These are phyloP conservation scores for Madurella mycetomatis DNA, from an alignment of 2,329 filamentous ascomycete species.

Conservation along the genomic window DNA sequence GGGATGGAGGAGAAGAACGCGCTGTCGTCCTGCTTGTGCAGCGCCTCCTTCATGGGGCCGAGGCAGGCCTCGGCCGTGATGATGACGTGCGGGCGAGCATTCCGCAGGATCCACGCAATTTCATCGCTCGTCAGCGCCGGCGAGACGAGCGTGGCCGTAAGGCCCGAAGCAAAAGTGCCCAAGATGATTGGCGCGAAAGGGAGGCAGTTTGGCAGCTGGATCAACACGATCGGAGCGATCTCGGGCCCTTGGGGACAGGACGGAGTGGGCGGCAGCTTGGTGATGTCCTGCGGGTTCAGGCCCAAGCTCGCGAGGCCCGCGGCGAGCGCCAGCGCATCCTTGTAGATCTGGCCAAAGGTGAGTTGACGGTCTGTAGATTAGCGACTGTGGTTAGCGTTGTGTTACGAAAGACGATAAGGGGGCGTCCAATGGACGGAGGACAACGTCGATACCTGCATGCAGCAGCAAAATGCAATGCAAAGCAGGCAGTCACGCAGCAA, in stretches of 20 bases:
- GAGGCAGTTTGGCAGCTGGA: constrained; percentile 41
- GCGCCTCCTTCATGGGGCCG: constrained; percentile 32
- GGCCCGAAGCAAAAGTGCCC: constrained; percentile 37
- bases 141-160: constrained; percentile 38
- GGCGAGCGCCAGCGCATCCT: constrained; percentile 36
- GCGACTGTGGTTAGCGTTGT: background rate
- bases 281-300: constrained; percentile 33
- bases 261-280: constrained; percentile 36
- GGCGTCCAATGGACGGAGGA: background rate
- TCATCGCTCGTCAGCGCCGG: constrained; percentile 38
- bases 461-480: background rate
- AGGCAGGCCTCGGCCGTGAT: constrained; percentile 34
- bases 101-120: constrained; percentile 39
- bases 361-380: constrained; percentile 32
- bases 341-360: constrained; percentile 31
- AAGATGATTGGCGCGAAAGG: constrained; percentile 35
- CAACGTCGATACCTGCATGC: background rate
- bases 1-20: constrained; percentile 45
- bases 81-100: constrained; percentile 36
- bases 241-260: constrained; percentile 35
- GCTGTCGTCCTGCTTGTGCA: constrained; percentile 32
- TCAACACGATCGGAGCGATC: constrained; percentile 38
- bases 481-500: background rate
- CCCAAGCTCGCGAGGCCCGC: constrained; percentile 34
- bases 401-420: background rate